Conservation (phyloP, 2,329 filamentous ascomycete species). For the Colletotrichum lentis region DNA sequence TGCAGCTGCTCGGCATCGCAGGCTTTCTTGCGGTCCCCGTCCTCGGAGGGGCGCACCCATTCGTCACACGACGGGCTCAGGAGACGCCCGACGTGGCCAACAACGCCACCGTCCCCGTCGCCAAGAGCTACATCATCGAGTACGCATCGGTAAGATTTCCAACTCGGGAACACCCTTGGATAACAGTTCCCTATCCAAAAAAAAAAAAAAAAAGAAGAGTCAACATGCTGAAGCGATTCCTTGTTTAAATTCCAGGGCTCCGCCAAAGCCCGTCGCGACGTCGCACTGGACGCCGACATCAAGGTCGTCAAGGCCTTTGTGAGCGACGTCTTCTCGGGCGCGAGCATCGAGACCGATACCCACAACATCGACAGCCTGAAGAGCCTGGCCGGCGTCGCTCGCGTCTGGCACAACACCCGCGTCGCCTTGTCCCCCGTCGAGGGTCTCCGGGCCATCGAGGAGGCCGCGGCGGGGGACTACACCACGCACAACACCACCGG, state of each 20-base stretch:
- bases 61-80: conserved; percentile 13
- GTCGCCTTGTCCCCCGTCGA: conserved; percentile 21
- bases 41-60: not conserved
- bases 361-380: conserved; percentile 48
- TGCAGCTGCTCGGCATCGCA: conserved; percentile 24
- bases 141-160: conserved; percentile 24
- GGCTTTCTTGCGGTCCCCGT: conserved; percentile 22
- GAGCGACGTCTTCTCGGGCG: conserved; percentile 47
- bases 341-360: conserved; percentile 46
- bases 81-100: conserved; percentile 14
- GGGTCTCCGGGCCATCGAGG: conserved; percentile 5
- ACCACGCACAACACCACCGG: conserved; percentile 50
- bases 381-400: conserved; percentile 46
- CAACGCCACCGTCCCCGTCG: conserved; percentile 28
- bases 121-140: conserved; percentile 38
- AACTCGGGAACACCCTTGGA: too few species aligned
- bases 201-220: too few species aligned
- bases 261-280: conserved; percentile 33
- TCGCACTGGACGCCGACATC: conserved; percentile 19
- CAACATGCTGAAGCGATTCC: not conserved
- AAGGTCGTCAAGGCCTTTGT: conserved; percentile 30
- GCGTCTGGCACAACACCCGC: conserved; percentile 46
- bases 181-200: too few species aligned
- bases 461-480: conserved; percentile 44
- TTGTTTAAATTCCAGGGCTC: not conserved